phyloP scores from a whole-genome alignment of 2,329 filamentous ascomycete species.

The Bisporella sp. region DNA sequence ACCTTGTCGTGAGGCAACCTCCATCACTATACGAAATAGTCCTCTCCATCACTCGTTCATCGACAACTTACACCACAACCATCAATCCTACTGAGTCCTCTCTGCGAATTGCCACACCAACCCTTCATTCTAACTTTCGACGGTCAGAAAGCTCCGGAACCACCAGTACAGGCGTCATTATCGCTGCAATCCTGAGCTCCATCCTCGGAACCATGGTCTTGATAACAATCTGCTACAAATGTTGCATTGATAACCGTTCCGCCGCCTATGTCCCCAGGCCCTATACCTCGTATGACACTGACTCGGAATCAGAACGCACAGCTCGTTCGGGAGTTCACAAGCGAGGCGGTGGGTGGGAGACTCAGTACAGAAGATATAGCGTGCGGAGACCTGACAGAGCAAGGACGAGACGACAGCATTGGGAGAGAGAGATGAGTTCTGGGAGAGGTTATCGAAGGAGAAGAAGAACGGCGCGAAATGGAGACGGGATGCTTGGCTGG shows the following conservation, averaged over 20 bases:
- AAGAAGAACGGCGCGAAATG: no score
- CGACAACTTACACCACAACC: no score
- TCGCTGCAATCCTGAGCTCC: slow-evolving; percentile 18
- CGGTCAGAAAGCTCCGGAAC: background rate
- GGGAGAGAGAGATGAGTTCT: no score
- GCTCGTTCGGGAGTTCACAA: background rate
- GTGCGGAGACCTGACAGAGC: slow-evolving; percentile 5
- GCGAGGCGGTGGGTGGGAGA: background rate
- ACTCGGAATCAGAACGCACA: slow-evolving; percentile 4
- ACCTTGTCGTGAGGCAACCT: no score
- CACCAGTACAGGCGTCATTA: background rate
- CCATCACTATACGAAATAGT: no score
- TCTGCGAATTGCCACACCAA: no score
- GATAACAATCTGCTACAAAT: slow-evolving; percentile 30
- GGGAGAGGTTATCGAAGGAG: no score
- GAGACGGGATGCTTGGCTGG: no score
- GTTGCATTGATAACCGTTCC: background rate
- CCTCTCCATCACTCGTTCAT: no score
- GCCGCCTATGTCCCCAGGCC: background rate
- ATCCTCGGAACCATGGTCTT: slow-evolving; percentile 27
- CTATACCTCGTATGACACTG: background rate
- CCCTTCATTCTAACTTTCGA: no score
- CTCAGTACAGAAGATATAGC: background rate
- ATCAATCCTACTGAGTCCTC: no score
- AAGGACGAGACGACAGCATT: background rate